Percentiles rank a stretch among this genome's conserved stretches.
These are phyloP conservation scores for Torulaspora gathmanii DNA, from an alignment of 805 yeast genomes.

Conservation along the genomic window DNA sequence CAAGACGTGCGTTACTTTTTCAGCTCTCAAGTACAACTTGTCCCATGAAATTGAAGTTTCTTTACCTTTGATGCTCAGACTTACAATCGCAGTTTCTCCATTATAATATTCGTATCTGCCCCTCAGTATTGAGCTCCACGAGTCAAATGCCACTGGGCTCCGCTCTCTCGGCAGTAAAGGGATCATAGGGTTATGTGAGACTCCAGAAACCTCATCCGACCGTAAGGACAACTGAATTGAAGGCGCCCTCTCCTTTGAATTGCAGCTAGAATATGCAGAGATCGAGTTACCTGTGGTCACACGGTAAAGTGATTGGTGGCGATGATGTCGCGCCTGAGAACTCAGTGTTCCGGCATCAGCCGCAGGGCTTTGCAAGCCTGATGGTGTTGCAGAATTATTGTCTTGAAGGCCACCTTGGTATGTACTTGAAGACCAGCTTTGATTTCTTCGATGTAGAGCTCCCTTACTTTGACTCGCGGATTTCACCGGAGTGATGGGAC, in stretches of 20 bases:
- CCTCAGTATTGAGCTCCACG: constrained; percentile 66
- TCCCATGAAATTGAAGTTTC: constrained; percentile 87
- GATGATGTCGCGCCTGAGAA: constrained; percentile 5
- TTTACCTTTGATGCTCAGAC: constrained; percentile 75
- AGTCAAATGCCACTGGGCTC: constrained; percentile 45
- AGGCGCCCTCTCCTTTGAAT: constrained; percentile 13
- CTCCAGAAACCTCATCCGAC: constrained; percentile 25
- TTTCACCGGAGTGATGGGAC: constrained; percentile 11
- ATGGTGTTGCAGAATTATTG: constrained; percentile 33
- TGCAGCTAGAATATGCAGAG: constrained; percentile 18
- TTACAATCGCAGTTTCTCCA: constrained; percentile 65
- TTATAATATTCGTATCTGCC: constrained; percentile 64
- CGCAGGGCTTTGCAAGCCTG: constrained; percentile 13
- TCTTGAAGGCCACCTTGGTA: constrained; percentile 15
- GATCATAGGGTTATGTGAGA: constrained; percentile 31
- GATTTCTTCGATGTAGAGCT: constrained; percentile 9
- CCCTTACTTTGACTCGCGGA: constrained; percentile 4
- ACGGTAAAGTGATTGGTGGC: constrained; percentile 22
- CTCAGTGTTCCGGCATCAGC: constrained; percentile 10
- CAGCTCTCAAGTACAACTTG: constrained; percentile 73
- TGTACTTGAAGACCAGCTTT: constrained; percentile 12
- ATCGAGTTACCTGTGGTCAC: constrained; percentile 33
- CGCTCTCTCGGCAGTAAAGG: constrained; percentile 42
- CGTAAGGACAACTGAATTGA: constrained; percentile 33
- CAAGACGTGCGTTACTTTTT: constrained; percentile 65